A percentile compares a stretch with the other conserved stretches of the same genome.
Conservation (phyloP, 371 early-diverging fungal genomes). For the Entomophthora muscae region DNA sequence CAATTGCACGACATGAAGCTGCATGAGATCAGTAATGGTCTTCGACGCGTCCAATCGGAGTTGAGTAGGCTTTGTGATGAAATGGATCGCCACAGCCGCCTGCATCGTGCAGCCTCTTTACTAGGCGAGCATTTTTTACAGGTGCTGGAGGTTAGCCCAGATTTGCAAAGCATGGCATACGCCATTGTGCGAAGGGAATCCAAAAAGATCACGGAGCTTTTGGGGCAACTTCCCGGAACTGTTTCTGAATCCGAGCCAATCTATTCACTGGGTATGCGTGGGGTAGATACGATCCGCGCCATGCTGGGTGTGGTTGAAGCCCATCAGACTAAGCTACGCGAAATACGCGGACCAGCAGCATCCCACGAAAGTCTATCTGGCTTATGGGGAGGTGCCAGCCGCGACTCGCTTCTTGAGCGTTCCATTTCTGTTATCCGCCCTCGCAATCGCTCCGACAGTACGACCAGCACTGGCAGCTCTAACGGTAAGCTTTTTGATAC, state of each 20-base stretch:
- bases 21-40: conserved; percentile 26
- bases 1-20: conserved; percentile 37
- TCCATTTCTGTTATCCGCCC: conserved; percentile 2
- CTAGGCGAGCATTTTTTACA: background rate
- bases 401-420: background rate
- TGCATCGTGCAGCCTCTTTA: background rate
- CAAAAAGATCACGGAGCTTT: background rate
- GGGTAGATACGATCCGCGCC: background rate
- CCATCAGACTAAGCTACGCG: background rate
- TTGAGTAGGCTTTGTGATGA: conserved; percentile 14
- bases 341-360: background rate
- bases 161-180: background rate
- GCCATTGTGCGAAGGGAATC: background rate
- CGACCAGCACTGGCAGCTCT: background rate
- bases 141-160: background rate
- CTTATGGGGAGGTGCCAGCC: background rate
- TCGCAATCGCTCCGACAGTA: conserved; percentile 1
- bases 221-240: background rate
- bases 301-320: background rate
- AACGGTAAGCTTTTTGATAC: background rate
- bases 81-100: background rate
- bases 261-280: background rate
- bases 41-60: conserved; percentile 22
- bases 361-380: background rate
- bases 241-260: background rate